Evolutionary conservation across 352 stramenopile genomes (phyloP), one percentile per base, ranked within the genome.

Genomic region (Thraustochytrium striatum): DNA sequence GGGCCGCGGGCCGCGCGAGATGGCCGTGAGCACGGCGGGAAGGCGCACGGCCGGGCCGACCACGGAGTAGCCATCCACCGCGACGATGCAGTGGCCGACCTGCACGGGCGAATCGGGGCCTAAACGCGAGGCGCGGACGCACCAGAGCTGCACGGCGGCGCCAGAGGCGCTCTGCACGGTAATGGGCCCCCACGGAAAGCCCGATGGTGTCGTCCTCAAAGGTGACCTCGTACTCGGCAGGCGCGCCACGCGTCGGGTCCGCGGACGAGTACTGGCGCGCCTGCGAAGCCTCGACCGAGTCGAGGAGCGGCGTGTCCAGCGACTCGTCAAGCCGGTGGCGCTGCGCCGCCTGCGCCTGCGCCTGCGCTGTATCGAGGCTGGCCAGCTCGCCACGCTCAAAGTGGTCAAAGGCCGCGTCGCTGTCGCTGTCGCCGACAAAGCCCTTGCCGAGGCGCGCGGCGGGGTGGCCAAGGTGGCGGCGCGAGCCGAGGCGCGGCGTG

Each of bases 171-270:
- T 16, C n/a, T 0, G 21, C 19, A 30, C 50, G 11, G 21, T 9
- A 25, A 30, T 28, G 36, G 9, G 59, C 35, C 38, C 25, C 59
- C 9, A 75, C n/a, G 3, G 65, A 38, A 9, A 75, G 65, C 65
- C 3, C 21, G 36, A 75, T 75, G 32, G 33, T 9, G 36, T 30
- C 41, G 33, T 75, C 32, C 0, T 75, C 65, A 7, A 75, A 75
- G 25, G 38, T 38, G 13, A 75, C 65, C 11, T 75, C 65, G 65
- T 75, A 75, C 65, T 75, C 65, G 9, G 35, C 39, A 39, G 65
- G 65, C 9, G 28, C 32, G 41, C 3, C 32, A 16, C 50, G 32
- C 7, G 8, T 32, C n/a, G 41, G n/a, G 16, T 30, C 43, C 21
- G 65, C 47, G 25, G 43, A 75, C 25, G 65, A 70, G 8, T 75